phyloP scores from a whole-genome alignment of 2,329 filamentous ascomycete species.

The Calonectria pauciramosa region DNA sequence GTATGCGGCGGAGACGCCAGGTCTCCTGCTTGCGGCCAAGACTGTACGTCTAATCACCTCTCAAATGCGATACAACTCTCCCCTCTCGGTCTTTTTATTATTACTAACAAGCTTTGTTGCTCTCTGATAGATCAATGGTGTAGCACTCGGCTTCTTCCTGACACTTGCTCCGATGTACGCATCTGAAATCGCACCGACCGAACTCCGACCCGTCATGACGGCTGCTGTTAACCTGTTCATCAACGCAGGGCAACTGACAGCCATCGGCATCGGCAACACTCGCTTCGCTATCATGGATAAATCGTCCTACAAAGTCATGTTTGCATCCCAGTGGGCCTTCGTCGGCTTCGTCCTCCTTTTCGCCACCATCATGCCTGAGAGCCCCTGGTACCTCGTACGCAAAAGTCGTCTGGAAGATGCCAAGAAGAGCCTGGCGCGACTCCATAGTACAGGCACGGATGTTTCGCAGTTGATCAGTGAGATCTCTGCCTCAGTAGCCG shows the following conservation, averaged over 20 bases:
- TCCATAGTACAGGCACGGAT: neutral
- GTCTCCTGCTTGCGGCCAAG: slow-evolving; percentile 8
- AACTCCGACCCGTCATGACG: slow-evolving; percentile 6
- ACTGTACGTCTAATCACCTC: neutral
- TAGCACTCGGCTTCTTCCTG: slow-evolving; percentile 15
- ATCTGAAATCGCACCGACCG: slow-evolving; percentile 6
- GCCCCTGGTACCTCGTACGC: slow-evolving; percentile 13
- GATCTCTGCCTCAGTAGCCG: neutral
- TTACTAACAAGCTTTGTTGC: neutral
- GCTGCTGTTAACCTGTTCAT: slow-evolving; percentile 14
- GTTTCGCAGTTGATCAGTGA: neutral
- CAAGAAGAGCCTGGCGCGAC: neutral
- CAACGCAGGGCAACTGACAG: slow-evolving; percentile 11
- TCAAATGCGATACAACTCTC: neutral
- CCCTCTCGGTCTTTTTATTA: neutral
- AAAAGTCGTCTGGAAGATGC: neutral
- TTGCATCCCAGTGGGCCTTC: slow-evolving; percentile 16
- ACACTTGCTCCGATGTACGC: slow-evolving; percentile 15
- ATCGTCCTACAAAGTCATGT: slow-evolving; percentile 6
- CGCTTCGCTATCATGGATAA: neutral
- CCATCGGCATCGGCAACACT: slow-evolving; percentile 16
- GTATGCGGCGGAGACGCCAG: neutral
- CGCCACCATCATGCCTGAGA: slow-evolving; percentile 6
- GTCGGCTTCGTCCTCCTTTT: slow-evolving; percentile 7
- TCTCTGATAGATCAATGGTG: slow-evolving; percentile 1